Conservation (phyloP, 768 basidiomycete genomes). For the Aureoboletus auriporus region DNA sequence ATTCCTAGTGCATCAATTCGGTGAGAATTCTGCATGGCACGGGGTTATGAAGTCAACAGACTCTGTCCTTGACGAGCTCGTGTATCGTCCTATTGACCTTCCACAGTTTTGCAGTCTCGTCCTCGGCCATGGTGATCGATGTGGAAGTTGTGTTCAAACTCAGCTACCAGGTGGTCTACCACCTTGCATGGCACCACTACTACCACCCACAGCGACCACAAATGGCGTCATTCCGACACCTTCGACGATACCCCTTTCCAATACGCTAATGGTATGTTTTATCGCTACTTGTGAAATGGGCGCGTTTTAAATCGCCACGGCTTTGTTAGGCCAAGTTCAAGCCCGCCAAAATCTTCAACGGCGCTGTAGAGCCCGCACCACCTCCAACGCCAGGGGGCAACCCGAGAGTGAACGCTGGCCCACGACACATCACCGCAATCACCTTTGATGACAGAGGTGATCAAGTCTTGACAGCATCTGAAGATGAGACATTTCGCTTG, state of each 20-base stretch:
- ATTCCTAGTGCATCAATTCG: conserved; percentile 58
- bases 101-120: conserved; percentile 89
- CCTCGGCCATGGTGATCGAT: conserved; percentile 56
- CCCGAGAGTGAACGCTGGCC: conserved; percentile 37
- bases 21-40: conserved; percentile 15
- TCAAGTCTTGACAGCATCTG: conserved; percentile 77
- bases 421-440: conserved; percentile 81
- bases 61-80: conserved; percentile 93
- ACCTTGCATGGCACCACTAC: conserved; percentile 40
- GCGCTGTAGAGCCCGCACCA: conserved; percentile 60
- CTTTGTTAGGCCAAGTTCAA: conserved; percentile 63
- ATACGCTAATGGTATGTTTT: conserved; percentile 46
- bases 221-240: conserved; percentile 29
- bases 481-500: conserved; percentile 89
- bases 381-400: conserved; percentile 42
- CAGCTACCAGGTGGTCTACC: conserved; percentile 34
- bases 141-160: conserved; percentile 49
- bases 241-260: conserved; percentile 41
- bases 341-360: conserved; percentile 86
- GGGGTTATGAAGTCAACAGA: conserved; percentile 31
- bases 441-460: conserved; percentile 91
- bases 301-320: conserved; percentile 1
- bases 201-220: conserved; percentile 32
- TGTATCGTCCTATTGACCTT: conserved; percentile 95
- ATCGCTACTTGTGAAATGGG: background rate